Evolutionary conservation across 306 rosid genomes (phyloP).

Genomic region (Gillenia trifoliata): DNA sequence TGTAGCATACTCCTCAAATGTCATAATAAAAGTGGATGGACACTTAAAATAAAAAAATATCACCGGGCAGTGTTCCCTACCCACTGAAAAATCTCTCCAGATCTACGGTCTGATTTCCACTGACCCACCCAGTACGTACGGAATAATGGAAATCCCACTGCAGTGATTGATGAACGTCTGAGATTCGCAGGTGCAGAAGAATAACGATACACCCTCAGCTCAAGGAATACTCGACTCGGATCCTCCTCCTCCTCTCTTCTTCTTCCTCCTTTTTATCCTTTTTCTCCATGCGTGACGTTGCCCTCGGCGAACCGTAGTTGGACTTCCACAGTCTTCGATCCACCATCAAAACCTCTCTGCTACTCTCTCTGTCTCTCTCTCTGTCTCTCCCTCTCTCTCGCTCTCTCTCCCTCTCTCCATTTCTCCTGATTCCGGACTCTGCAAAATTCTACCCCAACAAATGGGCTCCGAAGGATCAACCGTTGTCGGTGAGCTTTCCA

Average conservation of each 20-base stretch:
- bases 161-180: background rate
- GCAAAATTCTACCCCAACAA: constrained; percentile 14
- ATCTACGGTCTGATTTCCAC: background rate
- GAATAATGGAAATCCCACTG: background rate
- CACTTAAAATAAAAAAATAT: too few relatives aligned
- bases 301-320: constrained; percentile 14
- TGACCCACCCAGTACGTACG: background rate
- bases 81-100: too few relatives aligned
- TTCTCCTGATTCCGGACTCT: background rate
- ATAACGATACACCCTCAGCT: background rate
- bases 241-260: background rate
- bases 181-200: background rate
- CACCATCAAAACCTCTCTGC: background rate
- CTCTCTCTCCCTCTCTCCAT: constrained; percentile 23
- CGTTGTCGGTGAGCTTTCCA: constrained; percentile 62
- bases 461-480: constrained; percentile 82
- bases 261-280: background rate
- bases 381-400: background rate
- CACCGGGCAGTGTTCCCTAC: too few relatives aligned
- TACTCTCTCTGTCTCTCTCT: constrained; percentile 5
- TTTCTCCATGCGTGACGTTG: constrained; percentile 1
- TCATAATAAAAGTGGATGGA: too few relatives aligned
- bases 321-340: constrained; percentile 12
- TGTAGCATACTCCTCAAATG: too few relatives aligned
- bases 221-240: background rate